Evolutionary conservation across 192 early-diverging fungal species (phyloP).

Genomic region (Phlyctochytrium planicorne): DNA sequence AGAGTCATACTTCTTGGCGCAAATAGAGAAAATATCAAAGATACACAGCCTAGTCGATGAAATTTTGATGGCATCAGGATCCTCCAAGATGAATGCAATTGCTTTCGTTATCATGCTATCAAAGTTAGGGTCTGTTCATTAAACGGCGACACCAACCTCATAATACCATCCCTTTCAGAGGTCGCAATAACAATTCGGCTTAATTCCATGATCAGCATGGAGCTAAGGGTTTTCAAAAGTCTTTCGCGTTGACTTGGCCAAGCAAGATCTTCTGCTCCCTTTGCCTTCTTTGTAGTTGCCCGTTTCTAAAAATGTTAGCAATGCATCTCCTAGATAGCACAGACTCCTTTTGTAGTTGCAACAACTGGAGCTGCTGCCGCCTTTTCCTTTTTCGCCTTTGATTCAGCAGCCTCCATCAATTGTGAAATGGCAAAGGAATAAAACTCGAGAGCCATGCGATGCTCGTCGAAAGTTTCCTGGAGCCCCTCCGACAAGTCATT

Average conservation of each 20-base stretch:
- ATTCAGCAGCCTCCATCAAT: slow-evolving; percentile 66
- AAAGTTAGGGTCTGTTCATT: not conserved
- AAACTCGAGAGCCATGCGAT: slow-evolving; percentile 69
- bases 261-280: slow-evolving; percentile 49
- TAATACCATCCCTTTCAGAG: slow-evolving; percentile 65
- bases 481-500: slow-evolving; percentile 62
- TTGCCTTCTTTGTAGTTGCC: slow-evolving; percentile 27
- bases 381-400: slow-evolving; percentile 29
- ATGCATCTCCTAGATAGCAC: slow-evolving; percentile 6
- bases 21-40: slow-evolving; percentile 71
- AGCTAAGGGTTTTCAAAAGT: slow-evolving; percentile 53
- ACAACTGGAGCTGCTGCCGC: slow-evolving; percentile 1
- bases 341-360: slow-evolving; percentile 23
- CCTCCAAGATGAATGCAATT: slow-evolving; percentile 70
- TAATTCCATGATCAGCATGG: slow-evolving; percentile 59
- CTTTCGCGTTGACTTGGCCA: slow-evolving; percentile 59
- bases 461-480: slow-evolving; percentile 69
- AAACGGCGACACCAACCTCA: no score
- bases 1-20: slow-evolving; percentile 77
- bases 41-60: slow-evolving; percentile 53
- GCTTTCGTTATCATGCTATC: slow-evolving; percentile 50
- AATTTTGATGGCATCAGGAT: slow-evolving; percentile 65
- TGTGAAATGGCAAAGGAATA: slow-evolving; percentile 85
- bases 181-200: slow-evolving; percentile 70
- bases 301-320: not conserved